phyloP scores from a whole-genome alignment of 495 filamentous ascomycete genomes.

The Penicillium cinerascens region DNA sequence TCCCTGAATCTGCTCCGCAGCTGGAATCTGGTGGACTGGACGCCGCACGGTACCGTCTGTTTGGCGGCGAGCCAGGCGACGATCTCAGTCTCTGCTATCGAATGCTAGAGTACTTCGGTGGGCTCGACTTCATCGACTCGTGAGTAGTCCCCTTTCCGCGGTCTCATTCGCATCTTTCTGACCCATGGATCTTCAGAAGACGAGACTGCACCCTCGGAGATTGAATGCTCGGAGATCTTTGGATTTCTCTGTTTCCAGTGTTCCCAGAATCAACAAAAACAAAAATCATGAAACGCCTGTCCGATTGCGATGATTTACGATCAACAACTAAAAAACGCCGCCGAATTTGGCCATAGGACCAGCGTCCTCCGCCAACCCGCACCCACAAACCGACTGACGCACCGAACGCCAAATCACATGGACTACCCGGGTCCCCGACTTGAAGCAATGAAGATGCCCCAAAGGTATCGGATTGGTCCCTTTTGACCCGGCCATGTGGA shows the following conservation, averaged over 20 bases:
- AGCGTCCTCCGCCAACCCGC: conserved; percentile 12
- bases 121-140: conserved; percentile 47
- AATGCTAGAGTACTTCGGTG: conserved; percentile 49
- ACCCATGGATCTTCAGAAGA: conserved; percentile 13
- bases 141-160: conserved; percentile 22
- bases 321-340: conserved; percentile 13
- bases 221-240: conserved; percentile 7
- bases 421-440: conserved; percentile 38
- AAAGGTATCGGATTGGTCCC: conserved; percentile 43
- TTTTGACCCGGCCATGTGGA: conserved; percentile 37
- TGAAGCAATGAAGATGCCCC: conserved; percentile 46
- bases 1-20: conserved; percentile 26
- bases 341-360: conserved; percentile 9
- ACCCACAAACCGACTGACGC: conserved; percentile 9
- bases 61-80: conserved; percentile 47
- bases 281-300: conserved; percentile 4
- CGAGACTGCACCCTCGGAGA: conserved; percentile 23
- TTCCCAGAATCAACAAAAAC: background rate
- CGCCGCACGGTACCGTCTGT: conserved; percentile 41
- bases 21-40: conserved; percentile 27
- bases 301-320: conserved; percentile 19
- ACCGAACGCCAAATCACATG: conserved; percentile 33
- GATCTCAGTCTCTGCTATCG: conserved; percentile 44
- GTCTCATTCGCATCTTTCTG: conserved; percentile 7
- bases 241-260: background rate